Base-by-base conservation (phyloP, 495 filamentous ascomycete genomes). In the Terfezia claveryi region DNA sequence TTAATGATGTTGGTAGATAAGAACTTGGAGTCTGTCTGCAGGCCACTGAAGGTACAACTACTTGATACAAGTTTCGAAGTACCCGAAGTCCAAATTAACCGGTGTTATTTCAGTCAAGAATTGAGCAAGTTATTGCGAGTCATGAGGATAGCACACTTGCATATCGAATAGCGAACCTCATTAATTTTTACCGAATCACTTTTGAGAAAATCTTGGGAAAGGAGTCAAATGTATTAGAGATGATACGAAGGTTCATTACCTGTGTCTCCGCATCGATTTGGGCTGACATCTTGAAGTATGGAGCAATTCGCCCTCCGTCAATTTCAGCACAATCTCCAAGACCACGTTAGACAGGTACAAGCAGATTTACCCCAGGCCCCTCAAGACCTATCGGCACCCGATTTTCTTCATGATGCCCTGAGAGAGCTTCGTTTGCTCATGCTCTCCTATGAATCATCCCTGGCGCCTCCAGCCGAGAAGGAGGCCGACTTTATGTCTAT, bases 81-180 rank as follows among this genome's bases (percentile, higher is more conserved):
- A 14, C 5, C 7, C 16, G 16, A 52, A 16, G 4, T 52, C 32
- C 38, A 50, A 14, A 10, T 17, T 51, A 5, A 32, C 27, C 7
- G 7, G 27, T 32, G 27, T 32, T 32, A 32, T 32, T 32, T 38
- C 36, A 57, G 59, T 59, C 62, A 23, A 74, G 89, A 12, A 79
- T 89, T 54, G 87, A 94, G 68, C 83, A 94, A 57, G 83, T 92
- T 36, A 83, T 95, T 37, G 85, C 93, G 61, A 84, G 81, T 53
- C 86, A 94, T 62, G 91, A 95, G 56, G 87, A 94, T 54, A 79
- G 85, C 0, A 82, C 89, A 23, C 71, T 88, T 49, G 81, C 85
- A 52, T 99, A 93, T 72, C 86, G 85, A 62, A 80, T 94, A 38
- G 80, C 84, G 16, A 94, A 92, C 57, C 69, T 96, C 1, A 74